Base-by-base conservation (phyloP, 2,329 filamentous ascomycete genomes). In the Fusarium xyrophilum region DNA sequence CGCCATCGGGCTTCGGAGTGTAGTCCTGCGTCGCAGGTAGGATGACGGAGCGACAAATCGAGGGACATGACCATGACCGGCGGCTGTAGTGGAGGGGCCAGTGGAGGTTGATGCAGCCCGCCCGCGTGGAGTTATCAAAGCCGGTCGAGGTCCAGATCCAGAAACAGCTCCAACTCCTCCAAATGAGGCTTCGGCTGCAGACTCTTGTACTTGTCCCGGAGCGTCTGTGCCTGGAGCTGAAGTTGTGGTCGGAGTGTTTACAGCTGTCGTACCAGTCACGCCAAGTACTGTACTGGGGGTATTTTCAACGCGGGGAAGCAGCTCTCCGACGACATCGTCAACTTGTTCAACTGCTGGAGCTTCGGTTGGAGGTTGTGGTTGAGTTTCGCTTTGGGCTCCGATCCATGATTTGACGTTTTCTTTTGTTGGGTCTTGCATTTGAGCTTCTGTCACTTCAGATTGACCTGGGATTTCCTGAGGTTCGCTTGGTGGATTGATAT, bases 1-100 rank as follows among this genome's bases (percentile, higher is more conserved):
- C 69, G 77, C 73, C 78, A 81, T 80, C 70, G 73, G 73, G 72
- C 69, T 77, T 64, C 75, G 72, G 60, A 73, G 72, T 43, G 77
- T 73, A 63, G 76, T 74, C 72, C 78, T 78, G 63, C 77, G 78
- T 59, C 80, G 81, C 65, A 88, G 82, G 78, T 88, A 88, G 57
- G 85, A 88, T 64, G 85, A 88, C 64, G 86, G 86, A 78, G 85
- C 83, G 73, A 87, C 86, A 78, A 87, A 86, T 68, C 83, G 84
- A 73, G 86, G 83, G 77, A 86, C 80, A 56, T 70, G 70, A 56
- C 69, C 56, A 64, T 72, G 69, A 60, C 68, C 56, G 70, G 62
- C 65, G 65, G 65, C 38, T 52, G 69, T 62, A 61, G 69, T 68
- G 67, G 71, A 67, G 66, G 63, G 69, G 58, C 59, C 56, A 67